These are phyloP conservation scores for Speleostelium caveatum DNA, from an alignment of 78 protist genomes.

Conservation along the genomic window DNA sequence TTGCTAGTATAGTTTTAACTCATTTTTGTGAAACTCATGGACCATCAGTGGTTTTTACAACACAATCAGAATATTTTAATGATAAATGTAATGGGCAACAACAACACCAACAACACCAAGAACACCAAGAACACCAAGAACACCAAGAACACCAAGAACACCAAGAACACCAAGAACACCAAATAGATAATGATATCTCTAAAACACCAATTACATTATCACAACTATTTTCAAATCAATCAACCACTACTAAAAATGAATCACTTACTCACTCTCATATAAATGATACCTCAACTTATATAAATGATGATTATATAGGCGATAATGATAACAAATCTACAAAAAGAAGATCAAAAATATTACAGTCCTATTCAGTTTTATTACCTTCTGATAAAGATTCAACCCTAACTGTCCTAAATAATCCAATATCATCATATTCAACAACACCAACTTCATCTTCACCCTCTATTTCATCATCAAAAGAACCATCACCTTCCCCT, in stretches of 20 bases:
- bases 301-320: background rate
- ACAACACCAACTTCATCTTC: background rate
- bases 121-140: background rate
- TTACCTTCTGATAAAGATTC: background rate
- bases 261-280: no score
- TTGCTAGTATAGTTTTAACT: slow-evolving; percentile 46
- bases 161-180: background rate
- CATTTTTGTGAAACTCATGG: slow-evolving; percentile 79
- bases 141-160: background rate
- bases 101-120: background rate
- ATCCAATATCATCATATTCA: background rate
- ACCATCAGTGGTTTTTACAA: slow-evolving; percentile 62
- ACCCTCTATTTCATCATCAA: slow-evolving; percentile 3
- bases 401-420: background rate
- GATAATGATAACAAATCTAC: background rate
- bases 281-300: no score
- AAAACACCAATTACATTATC: background rate
- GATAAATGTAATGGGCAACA: background rate
- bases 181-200: background rate
- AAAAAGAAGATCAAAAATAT: no score
- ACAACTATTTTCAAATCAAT: background rate
- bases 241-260: no score
- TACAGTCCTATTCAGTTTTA: background rate
- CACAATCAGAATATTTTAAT: slow-evolving; percentile 32
- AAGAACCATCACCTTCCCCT: background rate